A percentile compares a stretch with the other conserved stretches of the same genome.
Conservation (phyloP, 768 basidiomycete genomes). For the Pleurotus salmoneostramineus region DNA sequence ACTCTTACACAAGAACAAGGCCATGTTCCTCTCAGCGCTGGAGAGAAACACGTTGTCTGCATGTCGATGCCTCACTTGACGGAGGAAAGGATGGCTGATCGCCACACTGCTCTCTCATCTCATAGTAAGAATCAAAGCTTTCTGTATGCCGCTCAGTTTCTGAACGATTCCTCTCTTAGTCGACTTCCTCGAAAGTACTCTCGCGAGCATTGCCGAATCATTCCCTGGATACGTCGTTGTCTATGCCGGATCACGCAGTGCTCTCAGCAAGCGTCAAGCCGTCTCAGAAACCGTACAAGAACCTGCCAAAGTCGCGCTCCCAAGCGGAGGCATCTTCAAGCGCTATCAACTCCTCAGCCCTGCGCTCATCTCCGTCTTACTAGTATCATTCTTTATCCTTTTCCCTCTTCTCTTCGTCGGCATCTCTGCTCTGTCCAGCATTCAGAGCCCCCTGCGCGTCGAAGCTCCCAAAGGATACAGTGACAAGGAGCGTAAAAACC, state of each 20-base stretch:
- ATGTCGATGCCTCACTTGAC: constrained; percentile 49
- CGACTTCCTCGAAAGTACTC: constrained; percentile 39
- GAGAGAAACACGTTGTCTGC: constrained; percentile 51
- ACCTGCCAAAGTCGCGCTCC: constrained; percentile 30
- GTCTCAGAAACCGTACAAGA: constrained; percentile 11
- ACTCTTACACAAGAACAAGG: constrained; percentile 35
- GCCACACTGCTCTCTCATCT: constrained; percentile 44
- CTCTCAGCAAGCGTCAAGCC: constrained; percentile 37
- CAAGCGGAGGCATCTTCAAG: constrained; percentile 59
- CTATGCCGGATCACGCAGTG: constrained; percentile 50
- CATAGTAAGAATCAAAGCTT: constrained; percentile 41
- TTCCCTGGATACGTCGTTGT: constrained; percentile 66
- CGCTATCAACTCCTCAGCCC: constrained; percentile 78
- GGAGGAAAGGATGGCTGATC: constrained; percentile 33
- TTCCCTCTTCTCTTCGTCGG: constrained; percentile 64
- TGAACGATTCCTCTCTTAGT: constrained; percentile 25
- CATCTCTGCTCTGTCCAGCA: constrained; percentile 64
- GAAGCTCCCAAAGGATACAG: constrained; percentile 65
- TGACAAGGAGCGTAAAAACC: constrained; percentile 72
- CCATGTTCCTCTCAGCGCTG: constrained; percentile 28
- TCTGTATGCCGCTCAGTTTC: neutral
- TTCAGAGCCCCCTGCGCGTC: constrained; percentile 63
- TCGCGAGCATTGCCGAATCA: constrained; percentile 40
- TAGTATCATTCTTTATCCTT: constrained; percentile 63
- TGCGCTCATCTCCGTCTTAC: constrained; percentile 61